Conservation (phyloP, 73 alveolate genomes). For the Paramecium caudatum region DNA sequence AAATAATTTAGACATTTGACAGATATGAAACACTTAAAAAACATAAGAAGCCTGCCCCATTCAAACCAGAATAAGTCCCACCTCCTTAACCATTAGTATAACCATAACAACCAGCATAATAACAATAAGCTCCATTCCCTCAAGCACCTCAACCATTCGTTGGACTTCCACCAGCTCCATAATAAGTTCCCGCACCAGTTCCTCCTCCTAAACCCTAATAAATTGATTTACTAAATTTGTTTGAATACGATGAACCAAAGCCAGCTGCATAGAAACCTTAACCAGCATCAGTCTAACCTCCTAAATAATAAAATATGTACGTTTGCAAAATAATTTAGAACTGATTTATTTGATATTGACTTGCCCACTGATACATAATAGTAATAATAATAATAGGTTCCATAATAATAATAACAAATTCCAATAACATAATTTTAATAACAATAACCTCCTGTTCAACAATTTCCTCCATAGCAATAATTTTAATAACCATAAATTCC, state of each 20-base stretch:
- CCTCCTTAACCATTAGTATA: background rate
- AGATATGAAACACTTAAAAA: slow-evolving; percentile 26
- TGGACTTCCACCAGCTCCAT: too few species aligned
- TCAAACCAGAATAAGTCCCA: slow-evolving; percentile 12
- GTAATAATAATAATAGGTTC: too few species aligned
- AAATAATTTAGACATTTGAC: background rate
- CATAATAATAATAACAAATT: background rate
- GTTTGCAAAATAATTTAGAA: background rate
- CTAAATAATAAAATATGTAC: slow-evolving; percentile 12
- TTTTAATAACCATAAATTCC: slow-evolving; percentile 2
- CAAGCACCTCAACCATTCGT: background rate
- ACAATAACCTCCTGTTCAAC: background rate
- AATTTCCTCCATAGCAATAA: background rate
- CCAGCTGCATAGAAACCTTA: background rate
- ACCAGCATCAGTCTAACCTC: background rate
- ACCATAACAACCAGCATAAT: background rate
- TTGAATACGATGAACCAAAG: slow-evolving; percentile 54
- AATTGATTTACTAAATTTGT: slow-evolving; percentile 45
- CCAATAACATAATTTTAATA: background rate
- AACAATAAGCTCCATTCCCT: slow-evolving; percentile 1
- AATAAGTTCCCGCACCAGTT: background rate
- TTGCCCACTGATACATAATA: background rate
- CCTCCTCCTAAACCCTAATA: slow-evolving; percentile 10
- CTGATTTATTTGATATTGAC: slow-evolving; percentile 23
- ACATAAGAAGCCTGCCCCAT: slow-evolving; percentile 38